These are phyloP conservation scores for Trametes hirsuta DNA, from an alignment of 1,284 basidiomycete genomes.

Conservation along the genomic window DNA sequence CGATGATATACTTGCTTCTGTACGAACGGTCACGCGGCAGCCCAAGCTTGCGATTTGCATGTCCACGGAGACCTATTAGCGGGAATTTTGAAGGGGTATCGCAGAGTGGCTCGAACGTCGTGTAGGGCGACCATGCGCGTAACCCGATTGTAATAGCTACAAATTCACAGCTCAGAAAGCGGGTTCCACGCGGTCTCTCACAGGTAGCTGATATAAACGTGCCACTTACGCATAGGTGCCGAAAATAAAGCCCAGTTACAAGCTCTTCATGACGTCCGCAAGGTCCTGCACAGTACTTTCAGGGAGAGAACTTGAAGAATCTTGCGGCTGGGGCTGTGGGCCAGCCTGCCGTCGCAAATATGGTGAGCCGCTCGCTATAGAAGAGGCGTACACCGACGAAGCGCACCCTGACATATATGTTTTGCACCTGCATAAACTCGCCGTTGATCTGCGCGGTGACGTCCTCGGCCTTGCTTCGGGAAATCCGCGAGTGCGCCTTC, in stretches of 20 bases:
- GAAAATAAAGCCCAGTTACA: background rate
- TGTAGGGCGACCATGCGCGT: too few relatives aligned
- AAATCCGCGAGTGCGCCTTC: slow-evolving; percentile 11
- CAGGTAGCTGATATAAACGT: too few relatives aligned
- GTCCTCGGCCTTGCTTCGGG: slow-evolving; percentile 15
- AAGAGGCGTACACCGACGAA: background rate
- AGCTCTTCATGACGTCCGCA: slow-evolving; percentile 9
- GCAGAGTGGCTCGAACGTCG: too few relatives aligned
- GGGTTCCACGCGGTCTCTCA: too few relatives aligned
- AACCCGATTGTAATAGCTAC: too few relatives aligned
- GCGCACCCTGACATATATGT: slow-evolving; percentile 5
- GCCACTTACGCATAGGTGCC: too few relatives aligned
- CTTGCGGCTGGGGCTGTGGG: background rate
- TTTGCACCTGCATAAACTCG: slow-evolving; percentile 19
- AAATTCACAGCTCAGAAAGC: too few relatives aligned
- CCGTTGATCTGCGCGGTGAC: slow-evolving; percentile 17
- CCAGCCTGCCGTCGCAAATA: background rate
- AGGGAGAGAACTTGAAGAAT: background rate
- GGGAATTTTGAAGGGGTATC: too few relatives aligned
- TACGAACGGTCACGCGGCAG: too few relatives aligned
- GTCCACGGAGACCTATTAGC: too few relatives aligned
- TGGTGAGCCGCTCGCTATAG: background rate
- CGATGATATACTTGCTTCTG: too few relatives aligned
- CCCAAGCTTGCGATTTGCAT: too few relatives aligned
- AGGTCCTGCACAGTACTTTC: slow-evolving; percentile 11